Conservation (phyloP, 164 flowering plant genomes). For the Annona cherimola region DNA sequence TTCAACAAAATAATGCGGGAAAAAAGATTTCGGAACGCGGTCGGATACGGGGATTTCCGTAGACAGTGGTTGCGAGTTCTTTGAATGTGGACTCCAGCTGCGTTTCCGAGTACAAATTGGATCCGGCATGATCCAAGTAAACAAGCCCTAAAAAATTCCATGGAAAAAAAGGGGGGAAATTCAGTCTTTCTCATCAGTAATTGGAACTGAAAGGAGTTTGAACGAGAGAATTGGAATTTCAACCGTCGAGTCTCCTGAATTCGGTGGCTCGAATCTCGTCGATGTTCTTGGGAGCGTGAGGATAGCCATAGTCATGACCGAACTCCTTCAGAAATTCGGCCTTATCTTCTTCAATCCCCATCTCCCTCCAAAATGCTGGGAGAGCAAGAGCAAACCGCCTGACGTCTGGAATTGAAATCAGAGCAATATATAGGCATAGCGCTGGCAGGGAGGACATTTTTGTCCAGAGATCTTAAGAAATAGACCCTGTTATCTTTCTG, state of each 20-base stretch:
- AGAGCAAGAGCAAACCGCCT: not conserved
- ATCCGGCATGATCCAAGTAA: slow-evolving; percentile 96
- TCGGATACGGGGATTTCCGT: slow-evolving; percentile 97
- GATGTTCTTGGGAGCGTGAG: slow-evolving; percentile 61
- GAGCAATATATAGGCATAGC: too few relatives aligned
- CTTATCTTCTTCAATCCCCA: slow-evolving; percentile 28
- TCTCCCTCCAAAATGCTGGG: not conserved
- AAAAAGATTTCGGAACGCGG: not conserved
- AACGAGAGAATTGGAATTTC: not conserved
- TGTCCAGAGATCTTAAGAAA: too few relatives aligned
- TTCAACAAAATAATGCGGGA: too few relatives aligned
- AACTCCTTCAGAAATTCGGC: slow-evolving; percentile 66
- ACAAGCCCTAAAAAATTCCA: slow-evolving; percentile 36
- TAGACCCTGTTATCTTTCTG: too few relatives aligned
- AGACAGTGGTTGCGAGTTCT: slow-evolving; percentile 57
- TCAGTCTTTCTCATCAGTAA: not conserved
- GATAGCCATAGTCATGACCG: slow-evolving; percentile 77
- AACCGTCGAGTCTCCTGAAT: slow-evolving; percentile 71
- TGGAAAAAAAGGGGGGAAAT: not conserved
- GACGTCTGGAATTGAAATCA: too few relatives aligned
- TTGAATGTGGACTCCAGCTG: slow-evolving; percentile 77
- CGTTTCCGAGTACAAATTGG: slow-evolving; percentile 80
- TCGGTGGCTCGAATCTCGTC: slow-evolving; percentile 76
- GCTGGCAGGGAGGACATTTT: too few relatives aligned
- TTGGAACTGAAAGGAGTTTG: not conserved